These are phyloP conservation scores for Kalmusia sp. DNA, from an alignment of 2,329 filamentous ascomycete genomes.

Conservation along the genomic window DNA sequence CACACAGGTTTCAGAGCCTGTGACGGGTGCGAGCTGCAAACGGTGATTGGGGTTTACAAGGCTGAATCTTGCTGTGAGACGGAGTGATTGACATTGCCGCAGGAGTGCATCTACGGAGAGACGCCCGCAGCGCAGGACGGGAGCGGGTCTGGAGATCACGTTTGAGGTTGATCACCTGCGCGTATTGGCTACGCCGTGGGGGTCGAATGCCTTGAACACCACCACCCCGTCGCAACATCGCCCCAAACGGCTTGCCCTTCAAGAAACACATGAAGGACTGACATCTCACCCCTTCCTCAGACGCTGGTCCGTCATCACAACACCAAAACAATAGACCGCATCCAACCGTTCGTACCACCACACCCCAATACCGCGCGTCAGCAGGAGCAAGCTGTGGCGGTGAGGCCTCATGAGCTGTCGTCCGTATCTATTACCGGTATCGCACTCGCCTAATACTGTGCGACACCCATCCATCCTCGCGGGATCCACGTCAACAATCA, in stretches of 20 bases:
- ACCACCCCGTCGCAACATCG: neutral
- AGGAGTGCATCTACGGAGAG: neutral
- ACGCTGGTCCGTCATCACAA: neutral
- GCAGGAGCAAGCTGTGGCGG: constrained; percentile 1
- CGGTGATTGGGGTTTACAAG: constrained; percentile 7
- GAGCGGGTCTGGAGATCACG: constrained; percentile 4
- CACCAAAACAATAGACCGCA: neutral
- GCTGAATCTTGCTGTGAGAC: neutral
- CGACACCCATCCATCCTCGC: neutral
- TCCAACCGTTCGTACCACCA: neutral
- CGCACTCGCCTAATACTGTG: constrained; percentile 1
- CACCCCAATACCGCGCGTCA: neutral
- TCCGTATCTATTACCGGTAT: constrained; percentile 2
- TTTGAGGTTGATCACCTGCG: neutral
- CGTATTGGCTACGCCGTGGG: neutral
- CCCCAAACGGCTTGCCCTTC: neutral
- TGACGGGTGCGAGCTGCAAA: neutral
- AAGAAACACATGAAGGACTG: neutral
- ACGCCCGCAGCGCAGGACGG: neutral
- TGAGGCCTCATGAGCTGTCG: constrained; percentile 1
- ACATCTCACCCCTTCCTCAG: neutral
- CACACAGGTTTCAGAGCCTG: neutral
- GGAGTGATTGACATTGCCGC: neutral
- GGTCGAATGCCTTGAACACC: no score
- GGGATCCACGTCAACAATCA: neutral